A percentile compares a stretch with the other conserved stretches of the same genome.
Evolutionary conservation across 495 filamentous ascomycete genomes (phyloP).

Genomic region (Aspergillus campestris): DNA sequence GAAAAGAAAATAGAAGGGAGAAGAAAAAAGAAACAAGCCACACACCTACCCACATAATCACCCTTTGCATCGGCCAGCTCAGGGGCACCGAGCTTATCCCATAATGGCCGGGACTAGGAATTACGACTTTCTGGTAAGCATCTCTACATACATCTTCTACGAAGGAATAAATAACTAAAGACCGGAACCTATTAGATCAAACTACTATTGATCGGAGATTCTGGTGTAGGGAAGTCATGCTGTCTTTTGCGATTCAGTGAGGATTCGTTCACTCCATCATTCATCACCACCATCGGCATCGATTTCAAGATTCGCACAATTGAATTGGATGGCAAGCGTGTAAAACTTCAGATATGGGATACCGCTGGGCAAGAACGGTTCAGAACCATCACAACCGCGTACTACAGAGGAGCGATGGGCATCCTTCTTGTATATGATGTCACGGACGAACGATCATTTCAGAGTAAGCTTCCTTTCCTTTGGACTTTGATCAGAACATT

Average conservation of each 20-base stretch:
- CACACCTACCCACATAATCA: no score
- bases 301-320: constrained; percentile 99
- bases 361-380: constrained; percentile 97
- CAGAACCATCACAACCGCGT: constrained; percentile 96
- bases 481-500: not conserved
- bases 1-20: not conserved
- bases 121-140: constrained; percentile 90
- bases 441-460: constrained; percentile 93
- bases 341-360: constrained; percentile 99
- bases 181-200: constrained; percentile 64
- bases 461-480: constrained; percentile 55
- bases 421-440: constrained; percentile 98
- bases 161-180: constrained; percentile 1
- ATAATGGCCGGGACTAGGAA: constrained; percentile 92
- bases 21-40: not conserved
- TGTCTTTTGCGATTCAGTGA: constrained; percentile 97
- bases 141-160: constrained; percentile 3
- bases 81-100: constrained; percentile 1
- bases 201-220: constrained; percentile 95
- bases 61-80: no score
- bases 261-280: constrained; percentile 95
- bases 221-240: constrained; percentile 96
- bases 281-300: constrained; percentile 99
- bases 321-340: constrained; percentile 93
- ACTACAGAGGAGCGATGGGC: constrained; percentile 97